Evolutionary conservation across 2,329 filamentous ascomycete species (phyloP).

Genomic region (Trichophyton rubrum): DNA sequence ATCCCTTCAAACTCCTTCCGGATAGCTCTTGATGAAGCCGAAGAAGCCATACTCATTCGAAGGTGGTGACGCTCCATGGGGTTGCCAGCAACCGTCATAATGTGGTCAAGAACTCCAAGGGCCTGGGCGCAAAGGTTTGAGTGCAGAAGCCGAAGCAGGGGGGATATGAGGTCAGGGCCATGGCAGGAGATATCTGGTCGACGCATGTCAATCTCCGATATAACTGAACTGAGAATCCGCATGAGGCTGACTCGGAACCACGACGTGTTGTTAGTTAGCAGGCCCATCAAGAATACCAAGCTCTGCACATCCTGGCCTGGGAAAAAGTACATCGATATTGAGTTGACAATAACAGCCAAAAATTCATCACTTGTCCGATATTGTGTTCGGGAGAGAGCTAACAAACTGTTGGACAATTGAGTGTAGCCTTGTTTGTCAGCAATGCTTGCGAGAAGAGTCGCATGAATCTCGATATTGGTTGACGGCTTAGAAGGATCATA

Average conservation of each 20-base stretch:
- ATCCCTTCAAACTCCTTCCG: constrained; percentile 92
- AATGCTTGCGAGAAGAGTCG: constrained; percentile 56
- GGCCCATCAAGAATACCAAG: constrained; percentile 78
- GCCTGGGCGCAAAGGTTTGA: constrained; percentile 91
- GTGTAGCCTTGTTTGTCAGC: constrained; percentile 60
- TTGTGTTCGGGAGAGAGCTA: constrained; percentile 54
- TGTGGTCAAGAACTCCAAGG: constrained; percentile 79
- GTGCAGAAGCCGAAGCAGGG: constrained; percentile 73
- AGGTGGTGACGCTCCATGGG: constrained; percentile 90
- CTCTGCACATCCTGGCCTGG: constrained; percentile 71
- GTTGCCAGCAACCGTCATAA: constrained; percentile 85
- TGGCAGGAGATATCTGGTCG: constrained; percentile 80
- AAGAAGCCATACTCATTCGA: constrained; percentile 92
- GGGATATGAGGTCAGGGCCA: constrained; percentile 89
- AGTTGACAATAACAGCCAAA: constrained; percentile 57
- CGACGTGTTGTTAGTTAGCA: constrained; percentile 73
- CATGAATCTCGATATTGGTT: constrained; percentile 49
- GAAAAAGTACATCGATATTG: constrained; percentile 66
- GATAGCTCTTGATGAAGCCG: constrained; percentile 65
- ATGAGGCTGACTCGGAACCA: constrained; percentile 93
- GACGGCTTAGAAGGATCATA: constrained; percentile 52
- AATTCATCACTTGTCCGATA: constrained; percentile 64
- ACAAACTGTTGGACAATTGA: constrained; percentile 55
- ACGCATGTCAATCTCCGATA: constrained; percentile 86
- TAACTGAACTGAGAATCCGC: constrained; percentile 71